phyloP scores from a whole-genome alignment of 495 filamentous ascomycete genomes.

The Neurospora tetrasperma region DNA sequence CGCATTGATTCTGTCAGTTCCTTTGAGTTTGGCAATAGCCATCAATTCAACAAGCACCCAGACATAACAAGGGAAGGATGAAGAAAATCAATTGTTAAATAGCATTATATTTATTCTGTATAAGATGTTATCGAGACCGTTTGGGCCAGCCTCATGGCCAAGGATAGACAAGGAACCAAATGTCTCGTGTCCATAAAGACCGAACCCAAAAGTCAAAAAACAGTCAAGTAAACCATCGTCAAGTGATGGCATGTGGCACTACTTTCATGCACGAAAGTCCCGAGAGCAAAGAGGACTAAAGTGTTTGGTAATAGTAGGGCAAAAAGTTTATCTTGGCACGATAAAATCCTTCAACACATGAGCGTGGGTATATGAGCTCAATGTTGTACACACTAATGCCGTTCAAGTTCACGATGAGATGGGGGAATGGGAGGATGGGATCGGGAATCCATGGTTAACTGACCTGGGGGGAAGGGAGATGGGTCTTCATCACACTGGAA shows the following conservation, averaged over 20 bases:
- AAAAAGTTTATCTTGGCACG: neutral
- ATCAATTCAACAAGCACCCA: neutral
- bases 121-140: neutral
- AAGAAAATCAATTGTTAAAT: neutral
- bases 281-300: neutral
- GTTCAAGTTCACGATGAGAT: neutral
- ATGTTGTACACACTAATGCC: conserved; percentile 1
- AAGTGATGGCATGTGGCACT: neutral
- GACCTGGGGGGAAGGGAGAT: neutral
- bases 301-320: conserved; percentile 1
- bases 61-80: neutral
- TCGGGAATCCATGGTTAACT: neutral
- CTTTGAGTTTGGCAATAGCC: neutral
- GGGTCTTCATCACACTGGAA: neutral
- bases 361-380: neutral
- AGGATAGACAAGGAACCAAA: neutral
- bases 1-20: neutral
- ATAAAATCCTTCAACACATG: conserved; percentile 1
- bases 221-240: neutral
- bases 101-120: neutral
- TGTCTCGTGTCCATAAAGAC: neutral
- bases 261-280: conserved; percentile 1
- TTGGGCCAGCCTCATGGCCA: neutral
- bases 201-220: neutral
- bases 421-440: neutral